These are phyloP conservation scores for Phyllosticta citribraziliensis DNA, from an alignment of 2,329 filamentous ascomycete species.

Conservation along the genomic window DNA sequence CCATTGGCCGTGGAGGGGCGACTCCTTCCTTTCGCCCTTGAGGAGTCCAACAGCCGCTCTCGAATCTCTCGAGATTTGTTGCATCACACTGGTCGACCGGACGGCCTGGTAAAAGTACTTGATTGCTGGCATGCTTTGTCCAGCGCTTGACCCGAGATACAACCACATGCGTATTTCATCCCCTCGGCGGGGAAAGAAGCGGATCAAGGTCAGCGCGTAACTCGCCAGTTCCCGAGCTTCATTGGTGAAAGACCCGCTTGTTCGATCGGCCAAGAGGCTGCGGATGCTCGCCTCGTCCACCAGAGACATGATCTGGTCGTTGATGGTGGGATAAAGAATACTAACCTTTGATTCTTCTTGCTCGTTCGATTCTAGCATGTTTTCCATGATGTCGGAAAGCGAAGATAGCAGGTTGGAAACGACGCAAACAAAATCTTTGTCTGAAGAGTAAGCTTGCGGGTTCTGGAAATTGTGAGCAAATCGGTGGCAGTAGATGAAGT, in stretches of 20 bases:
- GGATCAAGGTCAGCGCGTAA: constrained; percentile 75
- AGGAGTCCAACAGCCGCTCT: constrained; percentile 49
- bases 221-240: constrained; percentile 69
- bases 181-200: constrained; percentile 69
- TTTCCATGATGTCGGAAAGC: constrained; percentile 45
- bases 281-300: constrained; percentile 68
- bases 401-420: constrained; percentile 48
- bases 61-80: constrained; percentile 46
- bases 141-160: constrained; percentile 61
- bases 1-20: constrained; percentile 24
- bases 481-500: constrained; percentile 50
- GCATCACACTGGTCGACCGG: constrained; percentile 47
- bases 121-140: constrained; percentile 49
- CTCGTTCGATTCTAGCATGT: neutral
- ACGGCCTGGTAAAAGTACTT: constrained; percentile 77
- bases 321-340: constrained; percentile 39
- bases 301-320: constrained; percentile 56
- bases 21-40: constrained; percentile 26
- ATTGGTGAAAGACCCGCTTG: constrained; percentile 22
- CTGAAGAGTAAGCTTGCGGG: constrained; percentile 32
- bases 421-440: constrained; percentile 46
- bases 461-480: constrained; percentile 34
- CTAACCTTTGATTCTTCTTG: neutral
- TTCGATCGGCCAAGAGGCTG: constrained; percentile 42
- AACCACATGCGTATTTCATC: constrained; percentile 94